phyloP scores from a whole-genome alignment of 2,329 filamentous ascomycete species.

The Lecanicillium sp. region DNA sequence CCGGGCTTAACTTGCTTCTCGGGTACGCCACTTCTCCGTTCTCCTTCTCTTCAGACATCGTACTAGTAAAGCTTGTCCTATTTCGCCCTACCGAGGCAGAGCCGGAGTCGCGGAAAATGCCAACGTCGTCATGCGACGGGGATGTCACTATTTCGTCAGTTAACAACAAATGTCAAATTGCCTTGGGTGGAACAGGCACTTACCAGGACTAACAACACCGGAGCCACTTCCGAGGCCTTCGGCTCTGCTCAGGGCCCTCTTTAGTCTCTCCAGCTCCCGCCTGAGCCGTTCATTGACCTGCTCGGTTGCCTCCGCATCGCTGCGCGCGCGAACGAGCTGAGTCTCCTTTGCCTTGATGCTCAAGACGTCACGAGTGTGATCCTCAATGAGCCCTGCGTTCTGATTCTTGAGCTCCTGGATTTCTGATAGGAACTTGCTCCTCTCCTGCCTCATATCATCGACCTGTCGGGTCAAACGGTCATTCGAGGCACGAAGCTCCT shows the following conservation, averaged over 20 bases:
- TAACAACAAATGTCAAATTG: slow-evolving; percentile 8
- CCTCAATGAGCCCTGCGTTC: slow-evolving; percentile 93
- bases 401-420: slow-evolving; percentile 94
- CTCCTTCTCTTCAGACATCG: slow-evolving; percentile 69
- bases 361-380: slow-evolving; percentile 89
- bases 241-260: slow-evolving; percentile 68
- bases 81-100: slow-evolving; percentile 34
- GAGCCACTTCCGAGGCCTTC: slow-evolving; percentile 38
- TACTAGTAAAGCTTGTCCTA: slow-evolving; percentile 56
- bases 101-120: slow-evolving; percentile 49
- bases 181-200: background rate
- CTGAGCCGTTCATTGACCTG: slow-evolving; percentile 76
- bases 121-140: slow-evolving; percentile 49
- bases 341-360: slow-evolving; percentile 99
- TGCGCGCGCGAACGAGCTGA: slow-evolving; percentile 83
- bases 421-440: slow-evolving; percentile 73
- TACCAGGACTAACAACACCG: slow-evolving; percentile 31
- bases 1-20: slow-evolving; percentile 47
- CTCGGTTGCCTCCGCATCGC: slow-evolving; percentile 83
- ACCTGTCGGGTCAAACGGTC: slow-evolving; percentile 67
- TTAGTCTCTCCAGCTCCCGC: slow-evolving; percentile 85
- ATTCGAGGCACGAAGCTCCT: slow-evolving; percentile 77
- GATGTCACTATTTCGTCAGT: slow-evolving; percentile 33
- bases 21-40: slow-evolving; percentile 48
- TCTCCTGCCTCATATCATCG: slow-evolving; percentile 77